Evolutionary conservation across 768 basidiomycete genomes (phyloP).

Genomic region (Coprinopsis marcescibilis): DNA sequence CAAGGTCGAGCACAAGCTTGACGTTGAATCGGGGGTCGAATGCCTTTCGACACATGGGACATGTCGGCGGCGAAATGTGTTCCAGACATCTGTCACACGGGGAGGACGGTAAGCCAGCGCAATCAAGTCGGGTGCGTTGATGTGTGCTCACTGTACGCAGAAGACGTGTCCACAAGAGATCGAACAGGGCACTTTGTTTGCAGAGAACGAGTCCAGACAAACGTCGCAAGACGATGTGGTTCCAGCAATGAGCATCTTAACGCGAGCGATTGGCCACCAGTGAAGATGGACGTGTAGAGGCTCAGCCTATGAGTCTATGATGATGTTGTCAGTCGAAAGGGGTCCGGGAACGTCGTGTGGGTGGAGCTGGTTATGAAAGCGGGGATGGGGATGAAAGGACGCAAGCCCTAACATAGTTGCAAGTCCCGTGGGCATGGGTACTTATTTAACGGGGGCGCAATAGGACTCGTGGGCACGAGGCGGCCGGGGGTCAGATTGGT

Average conservation of each 20-base stretch:
- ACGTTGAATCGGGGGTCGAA: slow-evolving; percentile 43
- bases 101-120: slow-evolving; percentile 9
- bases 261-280: background rate
- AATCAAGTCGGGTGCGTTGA: slow-evolving; percentile 1
- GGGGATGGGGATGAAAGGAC: slow-evolving; percentile 24
- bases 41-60: slow-evolving; percentile 58
- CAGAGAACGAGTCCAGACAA: slow-evolving; percentile 60
- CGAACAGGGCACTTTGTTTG: slow-evolving; percentile 50
- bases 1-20: slow-evolving; percentile 57
- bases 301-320: slow-evolving; percentile 10
- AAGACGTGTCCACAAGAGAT: slow-evolving; percentile 72
- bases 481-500: slow-evolving; percentile 28
- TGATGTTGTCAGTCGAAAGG: background rate
- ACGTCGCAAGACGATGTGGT: slow-evolving; percentile 68
- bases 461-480: slow-evolving; percentile 30
- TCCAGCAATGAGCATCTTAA: slow-evolving; percentile 58
- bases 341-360: slow-evolving; percentile 6
- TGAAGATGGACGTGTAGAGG: background rate
- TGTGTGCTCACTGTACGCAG: slow-evolving; percentile 41
- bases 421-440: slow-evolving; percentile 23
- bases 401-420: slow-evolving; percentile 29
- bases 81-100: slow-evolving; percentile 47
- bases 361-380: slow-evolving; percentile 19
- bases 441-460: slow-evolving; percentile 30
- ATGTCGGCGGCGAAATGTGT: slow-evolving; percentile 40